phyloP scores from a whole-genome alignment of 2,329 filamentous ascomycete genomes.

The Aplosporella prunicola region DNA sequence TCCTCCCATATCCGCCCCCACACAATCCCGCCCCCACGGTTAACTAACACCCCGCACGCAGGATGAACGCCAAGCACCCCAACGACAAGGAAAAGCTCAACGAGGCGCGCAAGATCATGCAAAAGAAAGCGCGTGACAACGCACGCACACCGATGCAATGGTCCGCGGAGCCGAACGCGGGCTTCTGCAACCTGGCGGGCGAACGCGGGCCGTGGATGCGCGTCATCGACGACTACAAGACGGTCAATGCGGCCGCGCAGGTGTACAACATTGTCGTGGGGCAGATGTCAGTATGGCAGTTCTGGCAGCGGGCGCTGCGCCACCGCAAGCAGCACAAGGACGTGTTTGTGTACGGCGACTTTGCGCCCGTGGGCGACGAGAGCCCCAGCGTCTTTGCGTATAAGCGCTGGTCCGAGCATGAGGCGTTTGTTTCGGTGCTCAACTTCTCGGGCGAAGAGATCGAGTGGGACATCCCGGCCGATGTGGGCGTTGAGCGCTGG shows the following conservation, averaged over 20 bases:
- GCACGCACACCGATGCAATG: slow-evolving; percentile 60
- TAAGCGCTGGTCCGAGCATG: slow-evolving; percentile 20
- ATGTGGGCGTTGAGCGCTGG: slow-evolving; percentile 23
- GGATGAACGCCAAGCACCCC: slow-evolving; percentile 23
- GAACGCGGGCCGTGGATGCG: slow-evolving; percentile 50
- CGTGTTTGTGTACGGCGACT: slow-evolving; percentile 53
- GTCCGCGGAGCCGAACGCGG: slow-evolving; percentile 45
- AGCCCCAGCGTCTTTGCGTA: slow-evolving; percentile 23
- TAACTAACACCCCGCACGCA: slow-evolving; percentile 3
- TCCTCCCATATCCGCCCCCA: background rate
- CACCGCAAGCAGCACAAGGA: slow-evolving; percentile 48
- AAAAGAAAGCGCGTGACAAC: slow-evolving; percentile 55
- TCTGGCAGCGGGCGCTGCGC: slow-evolving; percentile 49
- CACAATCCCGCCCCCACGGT: too few relatives aligned
- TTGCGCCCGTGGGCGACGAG: slow-evolving; percentile 40
- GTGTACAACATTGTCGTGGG: slow-evolving; percentile 12
- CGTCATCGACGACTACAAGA: slow-evolving; percentile 44
- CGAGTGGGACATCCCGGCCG: slow-evolving; percentile 20
- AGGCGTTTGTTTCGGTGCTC: slow-evolving; percentile 22
- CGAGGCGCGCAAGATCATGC: slow-evolving; percentile 18
- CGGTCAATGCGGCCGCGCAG: slow-evolving; percentile 51
- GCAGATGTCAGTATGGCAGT: slow-evolving; percentile 43
- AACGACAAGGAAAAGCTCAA: slow-evolving; percentile 19
- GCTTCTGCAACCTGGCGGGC: slow-evolving; percentile 45
- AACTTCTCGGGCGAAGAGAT: slow-evolving; percentile 25